These are phyloP conservation scores for Boletus edulis DNA, from an alignment of 768 basidiomycete genomes.

Conservation along the genomic window DNA sequence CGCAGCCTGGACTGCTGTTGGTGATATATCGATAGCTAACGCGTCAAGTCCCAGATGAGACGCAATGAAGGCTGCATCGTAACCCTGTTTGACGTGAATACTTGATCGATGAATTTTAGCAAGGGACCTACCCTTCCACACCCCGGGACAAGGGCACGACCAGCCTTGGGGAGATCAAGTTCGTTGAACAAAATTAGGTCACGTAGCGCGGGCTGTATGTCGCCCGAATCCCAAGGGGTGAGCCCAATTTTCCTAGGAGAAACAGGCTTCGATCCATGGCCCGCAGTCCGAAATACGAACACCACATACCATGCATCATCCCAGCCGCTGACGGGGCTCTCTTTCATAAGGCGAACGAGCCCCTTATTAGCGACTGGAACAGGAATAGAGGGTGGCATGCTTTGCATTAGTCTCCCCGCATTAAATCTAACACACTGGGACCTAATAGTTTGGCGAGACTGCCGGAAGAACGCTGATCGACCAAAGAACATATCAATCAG, in stretches of 20 bases:
- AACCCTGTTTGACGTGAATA: slow-evolving; percentile 12
- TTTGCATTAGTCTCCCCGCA: not conserved
- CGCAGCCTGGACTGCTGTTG: slow-evolving; percentile 15
- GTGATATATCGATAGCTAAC: slow-evolving; percentile 19
- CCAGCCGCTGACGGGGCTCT: slow-evolving; percentile 15
- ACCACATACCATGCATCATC: slow-evolving; percentile 18
- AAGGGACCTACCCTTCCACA: slow-evolving; percentile 45
- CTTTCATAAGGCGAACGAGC: slow-evolving; percentile 11
- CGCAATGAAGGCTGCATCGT: slow-evolving; percentile 18
- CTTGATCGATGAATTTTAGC: not conserved
- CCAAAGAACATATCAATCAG: not conserved
- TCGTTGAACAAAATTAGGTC: slow-evolving; percentile 48
- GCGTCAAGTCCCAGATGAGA: slow-evolving; percentile 18
- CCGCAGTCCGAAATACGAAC: not conserved
- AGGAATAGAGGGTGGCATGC: not conserved
- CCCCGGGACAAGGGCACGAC: slow-evolving; percentile 51
- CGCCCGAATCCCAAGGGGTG: slow-evolving; percentile 65
- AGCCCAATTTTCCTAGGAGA: slow-evolving; percentile 41
- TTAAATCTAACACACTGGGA: not conserved
- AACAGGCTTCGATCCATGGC: not conserved
- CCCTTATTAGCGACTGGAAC: not conserved
- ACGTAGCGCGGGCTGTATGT: slow-evolving; percentile 52
- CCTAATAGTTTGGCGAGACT: not conserved
- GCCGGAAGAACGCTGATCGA: not conserved
- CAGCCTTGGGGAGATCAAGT: slow-evolving; percentile 41